Percentiles rank a stretch among this genome's conserved stretches.
These are phyloP conservation scores for Backusella mclennaniae DNA, from an alignment of 192 early-diverging fungal genomes.

Conservation along the genomic window DNA sequence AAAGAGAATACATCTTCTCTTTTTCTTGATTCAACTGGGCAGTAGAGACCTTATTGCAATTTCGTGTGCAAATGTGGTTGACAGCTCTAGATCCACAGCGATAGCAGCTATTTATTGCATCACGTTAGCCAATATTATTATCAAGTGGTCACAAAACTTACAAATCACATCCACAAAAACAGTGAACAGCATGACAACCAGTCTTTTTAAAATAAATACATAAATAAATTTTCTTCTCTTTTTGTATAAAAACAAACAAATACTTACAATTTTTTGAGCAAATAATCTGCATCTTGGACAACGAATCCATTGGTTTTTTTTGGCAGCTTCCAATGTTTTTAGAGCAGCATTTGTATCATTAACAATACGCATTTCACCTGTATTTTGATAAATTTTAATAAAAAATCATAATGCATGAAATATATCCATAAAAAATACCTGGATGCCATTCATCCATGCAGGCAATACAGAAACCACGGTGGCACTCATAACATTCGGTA, in stretches of 20 bases:
- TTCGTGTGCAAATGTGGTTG: not conserved
- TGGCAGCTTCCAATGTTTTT: not conserved
- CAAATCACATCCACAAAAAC: constrained; percentile 3
- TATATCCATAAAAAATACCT: not conserved
- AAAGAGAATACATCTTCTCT: not conserved
- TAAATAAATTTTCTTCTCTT: not conserved
- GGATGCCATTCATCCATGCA: constrained; percentile 12
- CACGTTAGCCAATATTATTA: not conserved
- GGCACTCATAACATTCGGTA: constrained; percentile 11
- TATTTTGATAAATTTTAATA: not conserved
- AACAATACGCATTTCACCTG: not conserved
- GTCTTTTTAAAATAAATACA: not conserved
- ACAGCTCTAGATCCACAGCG: not conserved
- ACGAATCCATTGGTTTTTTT: not conserved
- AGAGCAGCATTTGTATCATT: not conserved
- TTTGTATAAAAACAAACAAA: not conserved
- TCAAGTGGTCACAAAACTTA: not conserved
- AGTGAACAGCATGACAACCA: not conserved
- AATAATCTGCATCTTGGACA: constrained; percentile 2
- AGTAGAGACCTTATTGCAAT: not conserved
- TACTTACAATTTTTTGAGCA: not conserved
- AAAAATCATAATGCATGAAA: not conserved
- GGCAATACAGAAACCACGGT: constrained; percentile 9
- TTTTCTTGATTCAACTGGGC: not conserved
- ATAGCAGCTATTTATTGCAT: not conserved